Conservation (phyloP, 2,329 filamentous ascomycete genomes). For the Penicillium brevicompactum region DNA sequence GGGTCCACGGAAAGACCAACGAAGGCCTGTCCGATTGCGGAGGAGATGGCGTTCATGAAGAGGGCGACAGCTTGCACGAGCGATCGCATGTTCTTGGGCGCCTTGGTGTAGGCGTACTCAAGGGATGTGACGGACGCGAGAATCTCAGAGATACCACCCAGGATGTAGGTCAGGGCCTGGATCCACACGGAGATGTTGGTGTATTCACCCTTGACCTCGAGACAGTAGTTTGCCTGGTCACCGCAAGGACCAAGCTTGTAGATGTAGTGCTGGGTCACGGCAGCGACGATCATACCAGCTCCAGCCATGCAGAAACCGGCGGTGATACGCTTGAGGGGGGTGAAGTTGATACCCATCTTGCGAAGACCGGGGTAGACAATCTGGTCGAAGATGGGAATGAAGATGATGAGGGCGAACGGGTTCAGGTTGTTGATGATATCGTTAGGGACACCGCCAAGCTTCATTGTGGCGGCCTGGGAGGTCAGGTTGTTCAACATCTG, state of each 20-base stretch:
- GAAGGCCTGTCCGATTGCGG: constrained; percentile 71
- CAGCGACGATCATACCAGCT: constrained; percentile 52
- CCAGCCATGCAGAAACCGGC: constrained; percentile 53
- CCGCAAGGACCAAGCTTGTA: constrained; percentile 67
- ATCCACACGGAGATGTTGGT: constrained; percentile 67
- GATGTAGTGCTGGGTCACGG: constrained; percentile 53
- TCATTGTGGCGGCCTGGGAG: constrained; percentile 58
- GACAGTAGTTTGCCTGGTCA: constrained; percentile 54
- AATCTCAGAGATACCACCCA: constrained; percentile 61
- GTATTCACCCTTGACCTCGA: constrained; percentile 43
- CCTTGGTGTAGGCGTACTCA: constrained; percentile 77
- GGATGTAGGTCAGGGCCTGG: constrained; percentile 52
- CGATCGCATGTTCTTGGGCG: constrained; percentile 77
- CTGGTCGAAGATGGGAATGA: constrained; percentile 57
- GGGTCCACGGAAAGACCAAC: constrained; percentile 65
- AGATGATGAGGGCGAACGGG: constrained; percentile 55
- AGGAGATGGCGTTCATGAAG: constrained; percentile 70
- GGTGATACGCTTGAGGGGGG: constrained; percentile 57
- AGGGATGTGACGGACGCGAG: constrained; percentile 64
- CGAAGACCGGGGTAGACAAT: constrained; percentile 56
- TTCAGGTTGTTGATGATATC: constrained; percentile 59
- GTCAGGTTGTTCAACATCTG: constrained; percentile 59
- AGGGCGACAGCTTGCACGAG: constrained; percentile 71
- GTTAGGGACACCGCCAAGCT: constrained; percentile 56
- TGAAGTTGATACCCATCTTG: constrained; percentile 51